These are phyloP conservation scores for Phanerodontia chrysosporium DNA, from an alignment of 768 basidiomycete species.

Conservation along the genomic window DNA sequence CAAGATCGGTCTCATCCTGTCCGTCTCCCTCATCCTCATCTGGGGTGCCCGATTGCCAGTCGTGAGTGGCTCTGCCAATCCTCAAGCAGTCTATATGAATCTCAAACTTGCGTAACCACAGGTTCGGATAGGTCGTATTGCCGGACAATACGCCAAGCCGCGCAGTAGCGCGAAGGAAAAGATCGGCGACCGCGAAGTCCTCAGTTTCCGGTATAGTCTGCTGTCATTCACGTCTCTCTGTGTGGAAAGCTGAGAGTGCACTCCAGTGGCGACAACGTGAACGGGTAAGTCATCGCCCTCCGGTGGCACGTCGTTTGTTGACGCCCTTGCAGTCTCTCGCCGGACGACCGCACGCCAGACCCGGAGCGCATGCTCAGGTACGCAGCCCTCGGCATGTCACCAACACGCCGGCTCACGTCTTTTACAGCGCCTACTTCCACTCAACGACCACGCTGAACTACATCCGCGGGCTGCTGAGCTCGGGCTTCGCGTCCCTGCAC, in stretches of 20 bases:
- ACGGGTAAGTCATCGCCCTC: slow-evolving; percentile 51
- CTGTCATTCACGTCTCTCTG: slow-evolving; percentile 16
- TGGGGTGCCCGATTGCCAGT: slow-evolving; percentile 94
- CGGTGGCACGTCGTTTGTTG: neutral
- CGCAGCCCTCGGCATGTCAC: neutral
- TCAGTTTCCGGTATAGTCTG: slow-evolving; percentile 73
- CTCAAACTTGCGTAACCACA: slow-evolving; percentile 23
- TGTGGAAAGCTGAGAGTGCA: neutral
- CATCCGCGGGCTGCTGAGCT: slow-evolving; percentile 81
- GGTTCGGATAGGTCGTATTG: slow-evolving; percentile 87
- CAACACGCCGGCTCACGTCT: neutral
- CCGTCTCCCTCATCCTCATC: slow-evolving; percentile 91
- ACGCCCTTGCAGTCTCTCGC: slow-evolving; percentile 49
- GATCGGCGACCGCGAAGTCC: slow-evolving; percentile 68
- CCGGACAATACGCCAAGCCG: slow-evolving; percentile 95
- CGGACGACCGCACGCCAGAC: slow-evolving; percentile 80
- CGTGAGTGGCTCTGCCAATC: slow-evolving; percentile 40
- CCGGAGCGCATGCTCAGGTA: slow-evolving; percentile 85
- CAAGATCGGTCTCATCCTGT: slow-evolving; percentile 87
- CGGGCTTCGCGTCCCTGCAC: slow-evolving; percentile 90
- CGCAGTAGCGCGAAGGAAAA: slow-evolving; percentile 80
- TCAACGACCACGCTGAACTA: slow-evolving; percentile 92
- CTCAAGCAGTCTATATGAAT: neutral
- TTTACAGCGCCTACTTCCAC: slow-evolving; percentile 89
- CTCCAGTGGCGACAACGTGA: slow-evolving; percentile 90